Percentiles rank a stretch among this genome's conserved stretches.
Evolutionary conservation across 1,284 basidiomycete species (phyloP).

Genomic region (Neolentinus lepideus): DNA sequence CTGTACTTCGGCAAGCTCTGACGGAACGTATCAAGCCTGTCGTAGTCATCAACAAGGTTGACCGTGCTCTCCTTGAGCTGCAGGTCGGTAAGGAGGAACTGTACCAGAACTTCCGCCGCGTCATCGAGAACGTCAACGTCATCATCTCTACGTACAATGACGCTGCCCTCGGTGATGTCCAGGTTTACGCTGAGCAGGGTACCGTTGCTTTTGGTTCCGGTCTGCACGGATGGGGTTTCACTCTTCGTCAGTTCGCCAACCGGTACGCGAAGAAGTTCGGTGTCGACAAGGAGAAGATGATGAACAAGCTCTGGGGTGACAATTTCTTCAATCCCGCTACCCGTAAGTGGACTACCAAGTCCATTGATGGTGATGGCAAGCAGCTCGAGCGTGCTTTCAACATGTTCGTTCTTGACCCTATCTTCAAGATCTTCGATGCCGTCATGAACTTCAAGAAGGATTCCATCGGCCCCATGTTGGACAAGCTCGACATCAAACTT

Average conservation of each 20-base stretch:
- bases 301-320: conserved; percentile 98
- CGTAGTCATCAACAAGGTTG: conserved; percentile 99
- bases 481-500: conserved; percentile 96
- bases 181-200: conserved; percentile 98
- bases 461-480: conserved; percentile 76
- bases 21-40: conserved; percentile 99
- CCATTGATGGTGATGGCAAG: conserved; percentile 78
- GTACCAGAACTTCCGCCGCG: conserved; percentile 97
- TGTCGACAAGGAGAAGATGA: conserved; percentile 99
- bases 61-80: conserved; percentile 98
- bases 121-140: conserved; percentile 98
- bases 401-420: conserved; percentile 97
- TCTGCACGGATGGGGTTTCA: conserved; percentile 99
- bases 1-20: conserved; percentile 96
- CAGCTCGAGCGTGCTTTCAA: conserved; percentile 91
- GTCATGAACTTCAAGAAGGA: conserved; percentile 99
- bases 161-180: conserved; percentile 91
- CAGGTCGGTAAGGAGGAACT: conserved; percentile 97
- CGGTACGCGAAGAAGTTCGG: conserved; percentile 99
- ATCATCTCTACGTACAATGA: conserved; percentile 99
- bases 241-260: conserved; percentile 93
- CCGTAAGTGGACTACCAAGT: conserved; percentile 92
- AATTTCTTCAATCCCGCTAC: conserved; percentile 99
- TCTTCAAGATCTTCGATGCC: conserved; percentile 97
- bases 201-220: conserved; percentile 99